phyloP scores from a whole-genome alignment of 768 basidiomycete species.

The Lanmaoa pseudosensibilis region DNA sequence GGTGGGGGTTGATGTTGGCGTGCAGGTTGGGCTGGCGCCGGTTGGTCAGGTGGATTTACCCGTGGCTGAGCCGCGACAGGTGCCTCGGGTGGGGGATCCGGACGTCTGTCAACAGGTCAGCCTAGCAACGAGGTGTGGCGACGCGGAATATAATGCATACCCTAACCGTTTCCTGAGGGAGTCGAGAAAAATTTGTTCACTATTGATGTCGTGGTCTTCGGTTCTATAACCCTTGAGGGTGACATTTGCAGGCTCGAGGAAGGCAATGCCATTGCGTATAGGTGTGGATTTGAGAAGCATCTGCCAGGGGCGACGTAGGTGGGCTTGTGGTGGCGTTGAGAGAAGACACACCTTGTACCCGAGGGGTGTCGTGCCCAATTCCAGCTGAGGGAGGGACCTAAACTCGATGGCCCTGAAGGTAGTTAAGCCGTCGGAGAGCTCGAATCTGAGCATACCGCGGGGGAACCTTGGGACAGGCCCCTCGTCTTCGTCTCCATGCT shows the following conservation, averaged over 20 bases:
- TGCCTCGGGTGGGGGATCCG: slow-evolving; percentile 24
- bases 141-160: slow-evolving; percentile 41
- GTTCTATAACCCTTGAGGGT: slow-evolving; percentile 59
- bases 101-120: slow-evolving; percentile 18
- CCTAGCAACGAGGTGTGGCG: not conserved
- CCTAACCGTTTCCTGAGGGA: slow-evolving; percentile 65
- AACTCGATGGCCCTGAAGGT: slow-evolving; percentile 79
- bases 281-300: slow-evolving; percentile 67
- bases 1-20: slow-evolving; percentile 13
- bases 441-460: slow-evolving; percentile 72
- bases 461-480: slow-evolving; percentile 83
- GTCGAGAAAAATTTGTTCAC: slow-evolving; percentile 58
- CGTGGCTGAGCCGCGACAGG: slow-evolving; percentile 10
- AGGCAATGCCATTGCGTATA: slow-evolving; percentile 69
- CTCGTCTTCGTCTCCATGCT: slow-evolving; percentile 55
- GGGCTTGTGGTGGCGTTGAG: not conserved
- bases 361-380: slow-evolving; percentile 72
- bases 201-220: slow-evolving; percentile 62
- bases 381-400: slow-evolving; percentile 58
- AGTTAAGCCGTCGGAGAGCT: slow-evolving; percentile 75
- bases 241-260: slow-evolving; percentile 72
- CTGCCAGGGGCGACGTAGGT: slow-evolving; percentile 36
- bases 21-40: slow-evolving; percentile 17
- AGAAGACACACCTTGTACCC: slow-evolving; percentile 70
- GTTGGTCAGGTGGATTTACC: slow-evolving; percentile 11